These are phyloP conservation scores for Penicillium odoratum DNA, from an alignment of 495 filamentous ascomycete species.

Conservation along the genomic window DNA sequence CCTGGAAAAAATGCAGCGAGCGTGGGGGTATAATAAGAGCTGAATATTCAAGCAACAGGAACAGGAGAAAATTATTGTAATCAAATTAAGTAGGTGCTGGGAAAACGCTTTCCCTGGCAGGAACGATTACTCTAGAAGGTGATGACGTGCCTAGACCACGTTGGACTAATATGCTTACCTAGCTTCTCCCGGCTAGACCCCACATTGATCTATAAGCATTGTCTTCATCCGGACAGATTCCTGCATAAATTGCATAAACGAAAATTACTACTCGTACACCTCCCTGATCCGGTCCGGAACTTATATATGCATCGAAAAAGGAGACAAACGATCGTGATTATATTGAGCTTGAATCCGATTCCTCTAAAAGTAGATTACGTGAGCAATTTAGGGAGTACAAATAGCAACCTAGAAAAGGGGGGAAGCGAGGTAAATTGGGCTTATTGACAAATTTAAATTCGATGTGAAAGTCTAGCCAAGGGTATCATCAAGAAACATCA, in stretches of 20 bases:
- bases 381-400: too few species aligned
- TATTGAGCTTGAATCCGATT: too few species aligned
- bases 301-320: too few species aligned
- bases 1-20: not conserved
- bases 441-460: slow-evolving; percentile 13
- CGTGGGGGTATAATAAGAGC: not conserved
- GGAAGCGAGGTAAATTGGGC: not conserved
- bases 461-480: slow-evolving; percentile 13
- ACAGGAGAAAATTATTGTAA: not conserved
- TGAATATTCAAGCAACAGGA: not conserved
- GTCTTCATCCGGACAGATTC: not conserved
- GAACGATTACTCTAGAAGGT: not conserved
- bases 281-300: too few species aligned
- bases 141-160: not conserved
- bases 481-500: not conserved
- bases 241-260: not conserved
- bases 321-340: too few species aligned
- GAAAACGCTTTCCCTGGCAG: not conserved
- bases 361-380: too few species aligned
- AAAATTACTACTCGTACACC: too few species aligned
- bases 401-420: not conserved
- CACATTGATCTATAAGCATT: slow-evolving; percentile 3
- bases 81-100: not conserved
- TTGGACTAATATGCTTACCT: not conserved
- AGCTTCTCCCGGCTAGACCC: not conserved